Base-by-base conservation (phyloP, 441 rosid genomes). In the Corymbia citriodora region DNA sequence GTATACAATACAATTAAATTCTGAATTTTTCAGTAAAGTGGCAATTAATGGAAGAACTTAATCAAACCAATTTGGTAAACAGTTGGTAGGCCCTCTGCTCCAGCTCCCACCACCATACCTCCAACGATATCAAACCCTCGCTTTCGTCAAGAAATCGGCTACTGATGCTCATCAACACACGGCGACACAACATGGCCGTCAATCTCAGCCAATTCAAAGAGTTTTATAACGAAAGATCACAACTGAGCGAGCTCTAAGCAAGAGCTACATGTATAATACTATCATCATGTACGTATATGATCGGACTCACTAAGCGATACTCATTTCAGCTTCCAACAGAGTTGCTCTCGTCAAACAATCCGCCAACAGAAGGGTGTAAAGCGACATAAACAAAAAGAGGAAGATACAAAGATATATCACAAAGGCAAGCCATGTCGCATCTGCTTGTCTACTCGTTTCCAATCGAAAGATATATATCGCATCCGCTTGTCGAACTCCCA, bases 171-270 rank as follows among this genome's bases (percentile, higher is more conserved):
- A 63, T 63, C 70, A 63, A 63, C 4, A 17, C 70, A 63, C 1
- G 3, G 33, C 33, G 0, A 29, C 33, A 14, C 0, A 10, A 29
- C 70, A 63, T 5, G 0, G 9, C 5, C 5, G 2, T 29, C 33
- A 5, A 63, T 63, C 72, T 63, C 72, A 29, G 9, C 33, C 2
- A 3, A 1, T 63, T 14, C 10, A 14, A 63, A 0, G 18, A 63
- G 19, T 29, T 63, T 63, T 63, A 63, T 14, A 63, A 14, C 72
- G 13, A 7, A 29, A 63, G 72, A n/a, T 2, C 5, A 8, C 1
- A 7, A 19, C 33, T 13, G 5, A 63, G 72, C 72, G n/a, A 29
- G 72, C 36, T n/a, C 18, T 1, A n/a, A 63, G 72, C 9, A 29
- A 29, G 5, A 29, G 5, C 19, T 63, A 63, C 36, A n/a, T n/a